These are phyloP conservation scores for Mycena vitilis DNA, from an alignment of 768 basidiomycete genomes.

Conservation along the genomic window DNA sequence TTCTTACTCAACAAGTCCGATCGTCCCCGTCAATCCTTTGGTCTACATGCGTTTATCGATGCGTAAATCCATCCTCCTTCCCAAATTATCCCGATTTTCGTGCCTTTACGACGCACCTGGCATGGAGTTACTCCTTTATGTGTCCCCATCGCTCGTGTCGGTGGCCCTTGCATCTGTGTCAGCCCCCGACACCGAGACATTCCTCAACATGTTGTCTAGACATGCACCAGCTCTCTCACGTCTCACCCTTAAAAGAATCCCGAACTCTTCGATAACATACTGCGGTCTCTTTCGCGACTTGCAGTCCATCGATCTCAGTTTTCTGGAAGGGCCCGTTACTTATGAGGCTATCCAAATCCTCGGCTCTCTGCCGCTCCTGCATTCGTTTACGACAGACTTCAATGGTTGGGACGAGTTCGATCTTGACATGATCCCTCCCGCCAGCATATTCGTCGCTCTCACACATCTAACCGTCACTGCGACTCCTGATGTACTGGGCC, in stretches of 20 bases:
- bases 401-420: not conserved
- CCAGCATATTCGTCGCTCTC: not conserved
- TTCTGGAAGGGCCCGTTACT: not conserved
- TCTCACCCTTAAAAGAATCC: not conserved
- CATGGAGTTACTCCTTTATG: not conserved
- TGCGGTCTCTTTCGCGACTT: not conserved
- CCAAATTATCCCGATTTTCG: not conserved
- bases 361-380: not conserved
- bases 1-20: not conserved
- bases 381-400: constrained; percentile 4
- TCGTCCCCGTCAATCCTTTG: not conserved
- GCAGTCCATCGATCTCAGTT: not conserved
- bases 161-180: not conserved
- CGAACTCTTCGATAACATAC: not conserved
- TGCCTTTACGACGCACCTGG: not conserved
- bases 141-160: constrained; percentile 1
- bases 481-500: not conserved
- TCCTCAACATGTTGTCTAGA: not conserved
- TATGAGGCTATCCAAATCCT: not conserved
- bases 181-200: not conserved
- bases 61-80: constrained; percentile 3
- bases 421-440: not conserved
- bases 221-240: not conserved
- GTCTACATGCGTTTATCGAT: constrained; percentile 8
- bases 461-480: not conserved